Conservation (phyloP, 768 basidiomycete genomes). For the Mycena sanguinolenta region DNA sequence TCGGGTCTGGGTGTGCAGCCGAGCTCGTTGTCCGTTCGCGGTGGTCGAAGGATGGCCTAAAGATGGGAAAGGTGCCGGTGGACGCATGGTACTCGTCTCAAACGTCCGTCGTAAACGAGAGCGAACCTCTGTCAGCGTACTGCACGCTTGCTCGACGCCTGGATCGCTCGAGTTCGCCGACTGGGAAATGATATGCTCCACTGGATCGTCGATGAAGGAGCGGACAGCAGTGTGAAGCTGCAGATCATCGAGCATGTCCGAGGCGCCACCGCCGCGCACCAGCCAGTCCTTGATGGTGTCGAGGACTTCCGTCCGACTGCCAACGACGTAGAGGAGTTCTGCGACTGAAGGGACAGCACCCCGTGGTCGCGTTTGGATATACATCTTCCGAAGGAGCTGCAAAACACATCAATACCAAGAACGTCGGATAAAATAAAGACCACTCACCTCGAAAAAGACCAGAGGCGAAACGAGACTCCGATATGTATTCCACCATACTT, state of each 20-base stretch:
- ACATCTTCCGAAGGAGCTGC: slow-evolving; percentile 84
- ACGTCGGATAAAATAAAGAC: slow-evolving; percentile 7
- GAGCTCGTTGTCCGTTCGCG: slow-evolving; percentile 39
- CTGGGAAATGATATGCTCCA: slow-evolving; percentile 66
- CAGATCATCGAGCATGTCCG: slow-evolving; percentile 81
- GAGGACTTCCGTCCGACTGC: slow-evolving; percentile 72
- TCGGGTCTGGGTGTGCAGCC: slow-evolving; percentile 54
- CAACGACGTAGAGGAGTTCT: slow-evolving; percentile 64
- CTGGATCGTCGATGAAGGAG: slow-evolving; percentile 68
- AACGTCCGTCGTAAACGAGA: slow-evolving; percentile 61
- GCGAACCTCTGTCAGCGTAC: slow-evolving; percentile 58
- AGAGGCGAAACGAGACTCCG: slow-evolving; percentile 85
- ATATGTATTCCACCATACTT: slow-evolving; percentile 88
- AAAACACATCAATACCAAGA: slow-evolving; percentile 22
- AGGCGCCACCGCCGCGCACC: slow-evolving; percentile 77
- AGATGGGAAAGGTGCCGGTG: slow-evolving; percentile 53
- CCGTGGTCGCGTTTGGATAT: slow-evolving; percentile 63
- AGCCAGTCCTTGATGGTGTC: slow-evolving; percentile 82
- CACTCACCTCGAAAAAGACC: slow-evolving; percentile 85
- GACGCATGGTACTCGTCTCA: slow-evolving; percentile 71
- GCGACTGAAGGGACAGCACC: slow-evolving; percentile 56
- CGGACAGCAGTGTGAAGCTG: slow-evolving; percentile 72
- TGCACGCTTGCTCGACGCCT: slow-evolving; percentile 62
- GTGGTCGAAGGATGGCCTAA: slow-evolving; percentile 39
- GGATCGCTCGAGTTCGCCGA: slow-evolving; percentile 55